Percentiles rank a stretch among this genome's conserved stretches.
phyloP scores from a whole-genome alignment of 805 yeast species.

The Tetrapisispora phaffii region DNA sequence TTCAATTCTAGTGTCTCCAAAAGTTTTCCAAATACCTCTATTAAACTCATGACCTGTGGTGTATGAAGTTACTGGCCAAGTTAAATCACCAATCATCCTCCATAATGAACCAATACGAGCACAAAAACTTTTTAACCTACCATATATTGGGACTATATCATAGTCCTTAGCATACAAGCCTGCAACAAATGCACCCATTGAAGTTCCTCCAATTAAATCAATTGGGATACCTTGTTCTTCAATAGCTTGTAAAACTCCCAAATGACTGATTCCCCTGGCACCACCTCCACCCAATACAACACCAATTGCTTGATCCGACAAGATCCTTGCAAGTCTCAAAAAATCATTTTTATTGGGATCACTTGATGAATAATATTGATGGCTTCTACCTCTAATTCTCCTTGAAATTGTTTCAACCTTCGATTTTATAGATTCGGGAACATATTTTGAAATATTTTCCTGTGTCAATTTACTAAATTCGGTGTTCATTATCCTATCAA shows the following conservation, averaged over 20 bases:
- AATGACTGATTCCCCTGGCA: constrained; percentile 86
- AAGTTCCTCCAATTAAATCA: constrained; percentile 91
- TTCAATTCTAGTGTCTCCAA: constrained; percentile 86
- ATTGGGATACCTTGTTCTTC: constrained; percentile 91
- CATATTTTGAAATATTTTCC: constrained; percentile 22
- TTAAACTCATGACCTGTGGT: constrained; percentile 96
- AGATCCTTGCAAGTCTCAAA: constrained; percentile 74
- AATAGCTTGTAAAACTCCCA: constrained; percentile 82
- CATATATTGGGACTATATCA: constrained; percentile 83
- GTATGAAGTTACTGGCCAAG: constrained; percentile 89
- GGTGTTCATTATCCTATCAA: constrained; percentile 23
- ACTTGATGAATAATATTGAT: constrained; percentile 24
- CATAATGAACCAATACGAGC: constrained; percentile 74
- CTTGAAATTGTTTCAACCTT: constrained; percentile 32
- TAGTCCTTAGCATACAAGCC: constrained; percentile 90
- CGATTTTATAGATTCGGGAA: constrained; percentile 29
- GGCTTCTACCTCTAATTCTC: constrained; percentile 20
- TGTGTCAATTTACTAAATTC: constrained; percentile 27
- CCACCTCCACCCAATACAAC: constrained; percentile 97
- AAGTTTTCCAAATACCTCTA: constrained; percentile 93
- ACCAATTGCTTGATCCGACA: constrained; percentile 91
- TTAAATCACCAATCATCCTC: constrained; percentile 75
- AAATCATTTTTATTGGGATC: constrained; percentile 74
- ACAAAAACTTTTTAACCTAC: constrained; percentile 78
- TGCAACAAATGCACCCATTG: constrained; percentile 92